Conservation (phyloP, 73 alveolate species). For the Uronychia setigera region DNA sequence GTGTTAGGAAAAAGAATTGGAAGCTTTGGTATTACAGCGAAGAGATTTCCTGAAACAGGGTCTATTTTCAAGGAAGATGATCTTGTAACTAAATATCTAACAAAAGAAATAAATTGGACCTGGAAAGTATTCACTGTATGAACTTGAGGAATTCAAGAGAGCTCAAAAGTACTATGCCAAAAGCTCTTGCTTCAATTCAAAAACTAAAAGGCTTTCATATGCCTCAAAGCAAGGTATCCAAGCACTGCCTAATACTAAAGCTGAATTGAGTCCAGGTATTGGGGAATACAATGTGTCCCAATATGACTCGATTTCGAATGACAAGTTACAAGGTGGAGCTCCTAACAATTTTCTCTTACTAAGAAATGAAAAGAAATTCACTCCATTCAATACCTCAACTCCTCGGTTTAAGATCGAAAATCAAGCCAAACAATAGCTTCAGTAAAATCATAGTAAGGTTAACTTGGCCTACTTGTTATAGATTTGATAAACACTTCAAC, state of each 20-base stretch:
- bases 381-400: conserved; percentile 43
- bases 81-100: neutral
- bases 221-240: too few relatives aligned
- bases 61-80: neutral
- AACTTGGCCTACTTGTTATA: neutral
- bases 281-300: conserved; percentile 15
- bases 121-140: neutral
- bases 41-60: neutral
- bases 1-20: neutral
- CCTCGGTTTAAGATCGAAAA: conserved; percentile 24
- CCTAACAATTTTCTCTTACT: conserved; percentile 48
- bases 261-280: conserved; percentile 21
- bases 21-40: neutral
- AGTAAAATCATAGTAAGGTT: neutral
- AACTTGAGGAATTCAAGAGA: neutral
- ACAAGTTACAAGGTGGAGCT: conserved; percentile 43
- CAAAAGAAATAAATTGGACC: neutral
- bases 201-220: neutral
- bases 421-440: neutral
- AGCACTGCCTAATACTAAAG: too few relatives aligned
- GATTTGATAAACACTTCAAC: neutral
- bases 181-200: neutral
- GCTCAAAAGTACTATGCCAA: conserved; percentile 1
- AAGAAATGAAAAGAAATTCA: conserved; percentile 21
- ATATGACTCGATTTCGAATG: neutral